Evolutionary conservation across 2,329 filamentous ascomycete genomes (phyloP), one percentile per base, ranked within the genome.

Genomic region (Calonectria pauciramosa): DNA sequence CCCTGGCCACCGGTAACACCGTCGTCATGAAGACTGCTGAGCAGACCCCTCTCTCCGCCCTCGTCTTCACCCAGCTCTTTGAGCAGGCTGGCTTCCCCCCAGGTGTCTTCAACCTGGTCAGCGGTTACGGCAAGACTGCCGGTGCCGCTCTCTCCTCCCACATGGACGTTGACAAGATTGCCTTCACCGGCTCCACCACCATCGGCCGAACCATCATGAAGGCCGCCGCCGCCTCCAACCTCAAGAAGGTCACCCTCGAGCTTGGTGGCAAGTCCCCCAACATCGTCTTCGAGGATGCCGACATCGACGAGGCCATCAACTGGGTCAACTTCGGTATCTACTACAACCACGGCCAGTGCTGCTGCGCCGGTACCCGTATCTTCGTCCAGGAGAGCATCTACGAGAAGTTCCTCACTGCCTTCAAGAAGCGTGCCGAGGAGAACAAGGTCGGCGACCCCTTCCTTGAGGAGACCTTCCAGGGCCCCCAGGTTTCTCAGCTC

Each of bases 361-460:
- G 91, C 88, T 95, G 94, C 83, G 94, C 94, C 76, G 94, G 94
- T 79, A 95, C 94, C 76, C 93, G 95, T 82, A 91, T 97, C 85
- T 96, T 95, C 86, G 95, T 97, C 68, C 95, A 97, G 85, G 95
- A 97, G 82, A 89, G 89, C 75, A 94, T 97, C 86, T 96, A 97
- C 88, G 95, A 97, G 88, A 93, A 95, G 89, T 97, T 97, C 87
- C 86, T 98, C 68, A 89, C 90, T 81, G 90, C 91, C 67, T 97
- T 97, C 91, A 96, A 94, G 91, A 90, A 91, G 87, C 92, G 94
- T 68, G 93, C 94, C 47, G 82, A 88, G 80, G 85, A 91, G 87
- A 97, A 96, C 90, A 90, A 92, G 81, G 94, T 97, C 79, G 95
- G 95, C 80, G 94, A 97, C 88, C 95, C 95, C 78, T 96, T 97